These are phyloP conservation scores for Globisporangium middletonii DNA, from an alignment of 352 stramenopile genomes.

Conservation along the genomic window DNA sequence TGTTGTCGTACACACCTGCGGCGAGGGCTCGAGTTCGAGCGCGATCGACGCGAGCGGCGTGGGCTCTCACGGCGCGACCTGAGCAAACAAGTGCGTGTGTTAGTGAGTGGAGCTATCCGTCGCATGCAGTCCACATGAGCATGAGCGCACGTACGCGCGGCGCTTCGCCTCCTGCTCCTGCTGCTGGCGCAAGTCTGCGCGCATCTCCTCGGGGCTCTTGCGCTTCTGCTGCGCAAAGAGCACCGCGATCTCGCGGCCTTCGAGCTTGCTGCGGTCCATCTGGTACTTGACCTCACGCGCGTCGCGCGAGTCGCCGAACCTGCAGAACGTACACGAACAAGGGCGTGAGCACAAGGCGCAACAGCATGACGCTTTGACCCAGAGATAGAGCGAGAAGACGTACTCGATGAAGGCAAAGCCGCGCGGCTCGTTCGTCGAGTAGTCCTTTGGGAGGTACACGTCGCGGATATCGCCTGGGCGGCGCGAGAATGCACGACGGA, in stretches of 20 bases:
- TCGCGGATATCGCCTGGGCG: conserved; percentile 47
- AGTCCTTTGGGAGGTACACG: conserved; percentile 65
- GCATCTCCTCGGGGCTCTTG: conserved; percentile 78
- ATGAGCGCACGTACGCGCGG: conserved; percentile 4
- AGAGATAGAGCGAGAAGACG: conserved; percentile 2
- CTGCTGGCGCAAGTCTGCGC: conserved; percentile 6
- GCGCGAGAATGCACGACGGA: conserved; percentile 46
- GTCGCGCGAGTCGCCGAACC: conserved; percentile 54
- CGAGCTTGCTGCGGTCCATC: conserved; percentile 64
- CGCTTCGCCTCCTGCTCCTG: conserved; percentile 1
- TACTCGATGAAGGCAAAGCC: conserved; percentile 84
- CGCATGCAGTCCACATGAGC: not conserved
- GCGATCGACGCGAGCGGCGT: conserved; percentile 15
- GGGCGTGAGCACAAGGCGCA: not conserved
- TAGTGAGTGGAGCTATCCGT: not conserved
- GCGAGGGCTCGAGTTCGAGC: conserved; percentile 8
- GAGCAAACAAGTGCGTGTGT: not conserved
- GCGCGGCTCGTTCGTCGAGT: conserved; percentile 38
- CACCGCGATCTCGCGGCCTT: conserved; percentile 69
- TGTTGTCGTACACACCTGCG: conserved; percentile 2
- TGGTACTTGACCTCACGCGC: conserved; percentile 63
- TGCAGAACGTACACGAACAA: conserved; percentile 1
- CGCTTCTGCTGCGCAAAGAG: conserved; percentile 72
- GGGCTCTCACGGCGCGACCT: not conserved
- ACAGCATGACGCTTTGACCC: not conserved